Evolutionary conservation across 805 yeast species (phyloP), one percentile per base, ranked within the genome.

Genomic region (Lipomyces spencermartinsiae): DNA sequence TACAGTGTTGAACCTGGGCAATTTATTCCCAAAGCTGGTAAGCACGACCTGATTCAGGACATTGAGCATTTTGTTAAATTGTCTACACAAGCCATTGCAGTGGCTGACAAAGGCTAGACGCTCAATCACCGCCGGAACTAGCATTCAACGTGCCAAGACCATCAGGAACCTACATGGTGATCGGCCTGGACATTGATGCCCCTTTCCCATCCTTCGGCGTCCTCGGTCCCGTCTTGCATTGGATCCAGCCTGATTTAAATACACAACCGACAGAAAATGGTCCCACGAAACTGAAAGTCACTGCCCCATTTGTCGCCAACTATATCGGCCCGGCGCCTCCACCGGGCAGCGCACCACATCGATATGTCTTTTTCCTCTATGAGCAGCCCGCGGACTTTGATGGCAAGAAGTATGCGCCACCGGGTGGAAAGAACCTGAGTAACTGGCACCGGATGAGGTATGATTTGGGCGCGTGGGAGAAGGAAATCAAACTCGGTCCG

Each of bases 291-390:
- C 61, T 60, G 12, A 60, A 29, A 60, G 34, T 22, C 33, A 25
- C n/a, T 14, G 43, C 61, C 22, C 63, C 63, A 4, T 60, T 60
- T 31, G 34, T 60, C n/a, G 63, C 63, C 25, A 60, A 60, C 49
- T 60, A 60, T 19, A 60, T 60, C 25, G 63, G 63, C 33, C 63
- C 63, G 16, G 63, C 63, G 31, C 63, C 63, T 53, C 63, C 63
- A 22, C 63, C 63, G 2, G 63, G 63, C 2, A 46, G 59, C 16
- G 61, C 61, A 29, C 63, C 63, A 60, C 63, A 60, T 34, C 58
- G 63, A 22, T 60, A 60, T 60, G 14, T 60, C 14, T 60, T 60
- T 35, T 37, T 60, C 4, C 61, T 60, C 31, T 60, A 29, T 9
- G 46, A 55, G 7, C 63, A 60, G 62, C 63, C 63, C 16, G 39